phyloP scores from a whole-genome alignment of 2,329 filamentous ascomycete genomes.

The Fusarium succisae region DNA sequence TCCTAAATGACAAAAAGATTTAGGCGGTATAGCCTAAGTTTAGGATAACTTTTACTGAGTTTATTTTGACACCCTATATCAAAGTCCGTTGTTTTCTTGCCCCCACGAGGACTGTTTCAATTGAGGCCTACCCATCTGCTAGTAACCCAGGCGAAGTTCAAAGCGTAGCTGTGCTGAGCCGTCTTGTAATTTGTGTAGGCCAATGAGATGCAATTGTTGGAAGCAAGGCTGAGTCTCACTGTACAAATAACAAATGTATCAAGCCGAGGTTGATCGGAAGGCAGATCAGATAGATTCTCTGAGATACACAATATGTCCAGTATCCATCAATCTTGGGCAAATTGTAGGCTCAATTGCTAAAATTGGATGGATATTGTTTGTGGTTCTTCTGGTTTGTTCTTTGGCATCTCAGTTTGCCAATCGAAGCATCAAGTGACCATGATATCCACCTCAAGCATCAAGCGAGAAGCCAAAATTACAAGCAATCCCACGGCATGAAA shows the following conservation, averaged over 20 bases:
- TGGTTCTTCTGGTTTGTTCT: neutral
- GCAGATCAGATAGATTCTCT: slow-evolving; percentile 16
- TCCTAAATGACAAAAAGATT: too few relatives aligned
- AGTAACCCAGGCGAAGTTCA: neutral
- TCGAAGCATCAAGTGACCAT: neutral
- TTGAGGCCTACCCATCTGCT: slow-evolving; percentile 10
- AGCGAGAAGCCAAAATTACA: neutral
- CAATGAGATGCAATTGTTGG: slow-evolving; percentile 4
- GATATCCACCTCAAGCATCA: neutral
- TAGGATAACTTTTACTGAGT: too few relatives aligned
- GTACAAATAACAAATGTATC: neutral
- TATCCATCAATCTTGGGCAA: neutral
- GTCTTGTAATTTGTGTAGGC: neutral
- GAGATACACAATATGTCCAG: neutral
- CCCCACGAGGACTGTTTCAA: neutral
- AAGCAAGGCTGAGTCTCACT: slow-evolving; percentile 23
- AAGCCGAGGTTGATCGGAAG: neutral
- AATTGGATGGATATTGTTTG: neutral
- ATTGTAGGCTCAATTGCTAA: neutral
- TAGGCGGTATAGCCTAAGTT: too few relatives aligned
- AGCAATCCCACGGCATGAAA: neutral
- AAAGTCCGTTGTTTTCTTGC: too few relatives aligned
- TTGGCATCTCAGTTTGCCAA: neutral
- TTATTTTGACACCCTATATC: too few relatives aligned
- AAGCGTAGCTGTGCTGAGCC: neutral